phyloP scores from a whole-genome alignment of 352 stramenopile species.

The Phytophthora syringae region DNA sequence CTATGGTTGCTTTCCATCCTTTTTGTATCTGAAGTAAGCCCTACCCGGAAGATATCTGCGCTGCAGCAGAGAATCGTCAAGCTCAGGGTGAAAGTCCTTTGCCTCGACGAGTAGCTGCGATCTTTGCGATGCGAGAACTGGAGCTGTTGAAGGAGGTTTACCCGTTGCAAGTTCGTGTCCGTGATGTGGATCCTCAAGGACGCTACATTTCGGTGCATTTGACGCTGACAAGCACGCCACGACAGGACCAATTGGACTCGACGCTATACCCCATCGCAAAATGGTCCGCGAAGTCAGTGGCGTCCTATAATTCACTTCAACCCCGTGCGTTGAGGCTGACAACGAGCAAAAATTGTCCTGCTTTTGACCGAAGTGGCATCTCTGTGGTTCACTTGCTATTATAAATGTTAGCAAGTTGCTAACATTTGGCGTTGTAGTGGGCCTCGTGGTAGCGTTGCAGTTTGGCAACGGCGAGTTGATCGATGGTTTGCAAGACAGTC shows the following conservation, averaged over 20 bases:
- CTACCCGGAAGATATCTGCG: slow-evolving; percentile 45
- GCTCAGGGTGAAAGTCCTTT: slow-evolving; percentile 4
- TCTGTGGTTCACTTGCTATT: slow-evolving; percentile 16
- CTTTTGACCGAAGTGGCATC: not conserved
- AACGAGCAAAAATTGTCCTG: slow-evolving; percentile 2
- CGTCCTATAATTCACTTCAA: slow-evolving; percentile 5
- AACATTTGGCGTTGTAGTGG: slow-evolving; percentile 18
- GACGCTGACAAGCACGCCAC: slow-evolving; percentile 33
- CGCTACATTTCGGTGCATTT: slow-evolving; percentile 28
- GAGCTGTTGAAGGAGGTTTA: slow-evolving; percentile 48
- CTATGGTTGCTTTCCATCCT: too few relatives aligned
- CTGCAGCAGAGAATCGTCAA: slow-evolving; percentile 18
- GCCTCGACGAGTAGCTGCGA: slow-evolving; percentile 33
- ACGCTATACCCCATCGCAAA: slow-evolving; percentile 12
- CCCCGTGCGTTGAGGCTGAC: not conserved
- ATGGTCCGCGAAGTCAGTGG: not conserved
- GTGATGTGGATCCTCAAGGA: slow-evolving; percentile 33
- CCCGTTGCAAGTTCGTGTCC: slow-evolving; percentile 32
- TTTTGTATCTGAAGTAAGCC: too few relatives aligned
- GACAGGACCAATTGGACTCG: slow-evolving; percentile 12
- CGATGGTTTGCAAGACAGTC: slow-evolving; percentile 10
- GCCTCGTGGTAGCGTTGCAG: slow-evolving; percentile 12
- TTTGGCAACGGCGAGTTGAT: slow-evolving; percentile 21
- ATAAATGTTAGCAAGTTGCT: too few relatives aligned
- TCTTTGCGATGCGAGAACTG: slow-evolving; percentile 54